Base-by-base conservation (phyloP, 2,329 filamentous ascomycete genomes). In the Trichoderma citrinoviride region DNA sequence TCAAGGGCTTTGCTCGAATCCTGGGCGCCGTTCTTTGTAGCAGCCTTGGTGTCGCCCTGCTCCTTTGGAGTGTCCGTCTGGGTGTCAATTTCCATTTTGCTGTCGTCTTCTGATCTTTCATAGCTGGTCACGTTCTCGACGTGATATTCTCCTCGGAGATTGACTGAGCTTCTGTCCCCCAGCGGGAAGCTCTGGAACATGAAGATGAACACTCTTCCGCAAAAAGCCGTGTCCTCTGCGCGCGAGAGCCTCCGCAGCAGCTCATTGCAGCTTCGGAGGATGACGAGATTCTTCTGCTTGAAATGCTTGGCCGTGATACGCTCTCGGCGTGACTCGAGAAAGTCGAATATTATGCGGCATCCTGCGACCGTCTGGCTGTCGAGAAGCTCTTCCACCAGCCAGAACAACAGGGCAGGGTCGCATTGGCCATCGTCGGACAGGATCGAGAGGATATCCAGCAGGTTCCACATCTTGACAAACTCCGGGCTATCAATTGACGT, bases 171-270 rank as follows among this genome's bases (percentile, higher is more conserved):
- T 75, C 94, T 95, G 77, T 99, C 96, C 37, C 94, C 94, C 0
- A 99, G 82, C 1, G 95, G 95, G 73, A 99, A 98, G 76, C 93
- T 96, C 76, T 99, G 95, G 77, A 98, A 99, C 74, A 99, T 87
- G 77, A 97, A 99, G 68, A 99, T 97, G 77, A 98, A 98, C 27
- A 99, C 95, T 44, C 95, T 87, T 17, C 95, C 95, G 73, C 95
- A 99, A 75, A 99, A 99, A 0, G 96, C 93, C 0, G 95, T 96
- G 76, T 99, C 95, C 75, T 98, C 93, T 4, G 95, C 94, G 64
- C 95, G 87, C n/a, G 95, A 98, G 2, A 99, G 83, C 52, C 95
- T 86, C 41, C 94, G 88, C n/a, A 99, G 82, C 17, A 99, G 83
- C 78, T 98, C 95, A 76, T 98, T 99, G 78, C 95, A 99, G 66